Base-by-base conservation (phyloP, 2,329 filamentous ascomycete genomes). In the Talaromyces sp. region DNA sequence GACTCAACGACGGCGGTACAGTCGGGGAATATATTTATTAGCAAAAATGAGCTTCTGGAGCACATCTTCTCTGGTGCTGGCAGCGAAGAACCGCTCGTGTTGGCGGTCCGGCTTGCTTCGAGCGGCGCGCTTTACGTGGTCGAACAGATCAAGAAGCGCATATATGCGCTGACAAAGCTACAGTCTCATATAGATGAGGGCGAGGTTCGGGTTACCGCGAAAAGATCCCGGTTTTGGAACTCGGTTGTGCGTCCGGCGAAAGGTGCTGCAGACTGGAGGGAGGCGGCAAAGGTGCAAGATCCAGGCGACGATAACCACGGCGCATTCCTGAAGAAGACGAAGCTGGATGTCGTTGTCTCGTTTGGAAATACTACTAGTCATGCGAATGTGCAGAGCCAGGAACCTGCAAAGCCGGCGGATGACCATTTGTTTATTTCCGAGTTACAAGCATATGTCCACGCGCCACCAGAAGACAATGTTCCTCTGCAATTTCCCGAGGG, bases 81-180 rank as follows among this genome's bases (percentile, higher is more conserved):
- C 27, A 31, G 7, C 12, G 60, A 36, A 6, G 71, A 73, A 56
- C 69, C 71, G 5, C 64, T 66, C 4, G 73, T 78, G 10, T 66
- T 79, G 6, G 70, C 69, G 5, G 72, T 72, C 12, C 70, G 75
- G 30, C 65, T 74, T 30, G 44, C 65, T 5, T 64, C 66, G 27
- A 70, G 70, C 57, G 69, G 71, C 1, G 69, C 70, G 3, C 62
- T 78, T 5, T 78, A 75, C 61, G 69, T 74, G 30, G 67, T 79
- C 8, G 77, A 79, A 61, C 64, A 72, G 18, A 75, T 78, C 16
- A 78, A 78, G 59, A 64, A 60, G 51, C 72, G 72, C 2, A 69
- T 79, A 44, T 79, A 77, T 63, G 72, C 77, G n/a, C 66, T 79
- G 34, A 74, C 68, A 28, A 70, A 71, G 42, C 67, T 79, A 51